These are phyloP conservation scores for Aspergillus costaricaensis DNA, from an alignment of 2,329 filamentous ascomycete species.

Conservation along the genomic window DNA sequence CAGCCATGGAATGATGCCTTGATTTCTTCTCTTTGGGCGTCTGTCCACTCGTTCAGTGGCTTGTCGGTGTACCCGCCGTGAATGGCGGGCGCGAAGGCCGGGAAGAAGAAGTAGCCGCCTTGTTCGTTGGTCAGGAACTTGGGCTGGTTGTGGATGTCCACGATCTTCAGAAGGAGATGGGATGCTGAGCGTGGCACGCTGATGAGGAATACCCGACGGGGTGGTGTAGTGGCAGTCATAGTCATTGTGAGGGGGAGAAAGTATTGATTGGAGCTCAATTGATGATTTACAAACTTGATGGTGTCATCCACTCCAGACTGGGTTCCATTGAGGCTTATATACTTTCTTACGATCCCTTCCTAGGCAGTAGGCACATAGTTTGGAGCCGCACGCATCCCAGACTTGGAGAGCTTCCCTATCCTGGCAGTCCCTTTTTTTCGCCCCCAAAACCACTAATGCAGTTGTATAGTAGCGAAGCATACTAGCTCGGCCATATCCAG, in stretches of 20 bases:
- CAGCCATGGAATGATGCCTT: slow-evolving; percentile 27
- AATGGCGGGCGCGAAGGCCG: slow-evolving; percentile 10
- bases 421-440: too few species aligned
- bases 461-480: too few species aligned
- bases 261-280: not conserved
- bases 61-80: slow-evolving; percentile 12
- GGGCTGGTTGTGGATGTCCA: slow-evolving; percentile 22
- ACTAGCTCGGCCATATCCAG: too few species aligned
- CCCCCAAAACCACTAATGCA: too few species aligned
- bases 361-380: too few species aligned
- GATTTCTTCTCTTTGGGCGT: slow-evolving; percentile 24
- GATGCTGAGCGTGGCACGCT: slow-evolving; percentile 23
- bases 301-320: too few species aligned
- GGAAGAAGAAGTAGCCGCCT: slow-evolving; percentile 25
- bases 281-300: too few species aligned
- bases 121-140: slow-evolving; percentile 14
- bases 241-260: not conserved
- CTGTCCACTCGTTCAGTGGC: slow-evolving; percentile 28
- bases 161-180: slow-evolving; percentile 22
- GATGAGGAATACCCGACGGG: slow-evolving; percentile 12
- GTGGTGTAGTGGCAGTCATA: not conserved
- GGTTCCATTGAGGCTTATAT: too few species aligned
- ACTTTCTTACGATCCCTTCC: too few species aligned
- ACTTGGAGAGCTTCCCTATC: too few species aligned
- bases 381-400: too few species aligned